Conservation (phyloP, 148 eudicot genomes). For the Fagopyrum esculentum region DNA sequence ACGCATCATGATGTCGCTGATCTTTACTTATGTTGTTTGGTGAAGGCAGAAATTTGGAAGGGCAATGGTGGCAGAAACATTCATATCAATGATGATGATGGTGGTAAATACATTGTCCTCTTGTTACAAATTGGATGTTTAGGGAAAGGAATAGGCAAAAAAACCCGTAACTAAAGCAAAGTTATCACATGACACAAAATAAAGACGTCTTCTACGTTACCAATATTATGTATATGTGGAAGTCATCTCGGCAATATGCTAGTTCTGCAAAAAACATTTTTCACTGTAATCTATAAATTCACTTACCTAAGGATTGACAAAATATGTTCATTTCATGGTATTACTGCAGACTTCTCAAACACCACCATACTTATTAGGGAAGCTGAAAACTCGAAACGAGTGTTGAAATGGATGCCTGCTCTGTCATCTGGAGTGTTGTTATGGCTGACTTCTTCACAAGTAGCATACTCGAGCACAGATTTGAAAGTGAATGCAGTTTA, state of each 20-base stretch:
- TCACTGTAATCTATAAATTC: too few relatives aligned
- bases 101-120: constrained; percentile 29
- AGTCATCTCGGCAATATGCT: neutral
- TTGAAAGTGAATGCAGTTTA: constrained; percentile 44
- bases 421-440: constrained; percentile 37
- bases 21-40: constrained; percentile 19
- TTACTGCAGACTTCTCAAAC: constrained; percentile 4
- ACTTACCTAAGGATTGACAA: neutral
- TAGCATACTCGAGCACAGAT: constrained; percentile 47
- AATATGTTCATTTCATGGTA: neutral
- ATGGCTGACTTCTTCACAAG: constrained; percentile 50
- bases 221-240: neutral
- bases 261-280: too few relatives aligned
- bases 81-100: constrained; percentile 23
- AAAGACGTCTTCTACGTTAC: neutral
- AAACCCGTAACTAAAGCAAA: neutral
- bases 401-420: constrained; percentile 25
- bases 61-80: constrained; percentile 19
- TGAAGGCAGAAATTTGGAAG: constrained; percentile 53
- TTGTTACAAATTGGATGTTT: neutral
- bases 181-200: neutral
- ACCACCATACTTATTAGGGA: constrained; percentile 12
- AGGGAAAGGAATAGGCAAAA: neutral
- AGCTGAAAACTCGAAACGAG: constrained; percentile 13
- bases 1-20: constrained; percentile 16